Percentiles rank a stretch among this genome's conserved stretches.
These are phyloP conservation scores for Tylopilus vinaceipallidus DNA, from an alignment of 768 basidiomycete genomes.

Conservation along the genomic window DNA sequence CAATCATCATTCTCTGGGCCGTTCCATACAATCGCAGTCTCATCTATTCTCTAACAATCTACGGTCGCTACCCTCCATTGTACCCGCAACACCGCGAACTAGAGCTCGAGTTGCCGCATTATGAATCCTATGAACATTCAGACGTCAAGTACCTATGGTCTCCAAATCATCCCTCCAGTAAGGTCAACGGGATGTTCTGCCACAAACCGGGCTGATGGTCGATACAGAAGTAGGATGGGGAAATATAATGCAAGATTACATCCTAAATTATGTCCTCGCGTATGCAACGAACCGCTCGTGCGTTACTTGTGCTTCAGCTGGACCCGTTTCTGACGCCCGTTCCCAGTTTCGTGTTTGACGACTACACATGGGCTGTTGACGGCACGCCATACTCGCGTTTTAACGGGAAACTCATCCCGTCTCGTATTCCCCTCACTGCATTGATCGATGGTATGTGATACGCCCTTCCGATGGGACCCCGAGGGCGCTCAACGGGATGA, in stretches of 20 bases:
- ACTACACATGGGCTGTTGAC: constrained; percentile 40
- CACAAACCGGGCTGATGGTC: not conserved
- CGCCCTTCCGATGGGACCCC: too few relatives aligned
- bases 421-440: constrained; percentile 38
- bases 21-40: constrained; percentile 26
- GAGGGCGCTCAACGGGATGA: not conserved
- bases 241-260: constrained; percentile 39
- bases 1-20: constrained; percentile 11
- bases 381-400: constrained; percentile 34
- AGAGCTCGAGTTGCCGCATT: constrained; percentile 41
- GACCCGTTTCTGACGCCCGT: not conserved
- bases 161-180: constrained; percentile 40
- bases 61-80: constrained; percentile 37
- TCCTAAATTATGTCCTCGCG: constrained; percentile 34
- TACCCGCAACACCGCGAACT: constrained; percentile 37
- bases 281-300: constrained; percentile 35
- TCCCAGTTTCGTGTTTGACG: constrained; percentile 39
- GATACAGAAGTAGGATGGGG: constrained; percentile 35
- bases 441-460: constrained; percentile 36
- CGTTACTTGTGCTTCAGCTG: constrained; percentile 4
- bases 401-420: constrained; percentile 35
- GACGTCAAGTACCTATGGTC: constrained; percentile 43
- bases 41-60: constrained; percentile 8
- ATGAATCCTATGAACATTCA: constrained; percentile 32
- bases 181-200: not conserved